Evolutionary conservation across 805 yeast genomes (phyloP), one percentile per base, ranked within the genome.

Genomic region (Debaryomyces prosopidis): DNA sequence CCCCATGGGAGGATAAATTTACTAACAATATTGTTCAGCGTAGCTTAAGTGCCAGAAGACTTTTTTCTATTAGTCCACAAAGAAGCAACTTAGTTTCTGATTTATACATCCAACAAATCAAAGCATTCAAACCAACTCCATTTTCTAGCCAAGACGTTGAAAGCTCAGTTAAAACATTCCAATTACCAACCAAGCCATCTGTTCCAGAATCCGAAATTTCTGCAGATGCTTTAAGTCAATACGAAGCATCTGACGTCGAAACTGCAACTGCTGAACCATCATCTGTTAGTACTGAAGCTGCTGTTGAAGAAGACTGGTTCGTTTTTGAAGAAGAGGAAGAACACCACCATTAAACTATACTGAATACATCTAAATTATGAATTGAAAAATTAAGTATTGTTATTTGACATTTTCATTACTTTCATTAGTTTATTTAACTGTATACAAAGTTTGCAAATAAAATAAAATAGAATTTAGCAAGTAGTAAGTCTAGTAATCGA

Each of bases 81-180:
- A 69, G 72, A 65, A 57, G 55, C 56, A 80, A 91, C 79, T 75
- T 87, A 65, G 69, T 91, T 63, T 80, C 88, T 68, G 96, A 91
- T 56, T 80, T 91, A 58, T 91, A 91, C 77, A 73, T 92, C 63
- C 82, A 80, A 68, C 96, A 91, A 71, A 76, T 94, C 71, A 88
- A 85, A 76, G 81, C 82, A 51, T 91, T 88, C 83, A 89, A 90
- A 78, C 91, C 96, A 65, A 80, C 85, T 48, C 82, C 89, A 49
- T 65, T 85, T 44, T 71, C 86, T 47, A 81, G 87, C 48, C 75
- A 80, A 54, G 96, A 87, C 56, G 85, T 92, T 51, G 89, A 84
- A 60, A 79, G 82, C 53, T 79, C 85, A 54, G 92, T 90, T 57
- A 83, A 85, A 72, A 81, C 87, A 58, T 94, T 96, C 94, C 69